A percentile compares a stretch with the other conserved stretches of the same genome.
Conservation (phyloP, 2,329 filamentous ascomycete genomes). For the Neophaeococcomyces aloes region DNA sequence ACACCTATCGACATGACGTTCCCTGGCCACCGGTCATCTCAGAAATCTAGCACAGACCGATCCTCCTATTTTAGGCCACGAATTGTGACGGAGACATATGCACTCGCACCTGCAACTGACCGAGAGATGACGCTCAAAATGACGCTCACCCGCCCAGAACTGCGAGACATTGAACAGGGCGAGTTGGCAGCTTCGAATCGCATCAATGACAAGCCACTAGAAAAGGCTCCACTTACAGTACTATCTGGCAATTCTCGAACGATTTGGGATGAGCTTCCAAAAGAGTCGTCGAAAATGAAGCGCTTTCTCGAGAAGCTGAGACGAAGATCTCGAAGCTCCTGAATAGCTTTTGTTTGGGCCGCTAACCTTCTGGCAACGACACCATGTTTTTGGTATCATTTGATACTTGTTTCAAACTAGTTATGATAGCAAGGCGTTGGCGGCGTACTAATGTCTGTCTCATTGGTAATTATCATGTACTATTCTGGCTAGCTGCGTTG, state of each 20-base stretch:
- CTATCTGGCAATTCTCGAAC: constrained; percentile 31
- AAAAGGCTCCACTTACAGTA: constrained; percentile 43
- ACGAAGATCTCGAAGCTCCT: constrained; percentile 1
- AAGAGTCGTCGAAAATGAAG: constrained; percentile 31
- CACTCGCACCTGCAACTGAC: constrained; percentile 46
- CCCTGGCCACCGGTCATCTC: constrained; percentile 12
- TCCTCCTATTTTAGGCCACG: constrained; percentile 8
- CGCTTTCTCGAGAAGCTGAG: constrained; percentile 37
- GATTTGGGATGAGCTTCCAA: constrained; percentile 35
- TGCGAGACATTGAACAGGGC: constrained; percentile 56
- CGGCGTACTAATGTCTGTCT: neutral
- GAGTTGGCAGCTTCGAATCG: constrained; percentile 63
- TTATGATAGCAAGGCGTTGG: constrained; percentile 6
- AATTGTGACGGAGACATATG: constrained; percentile 29
- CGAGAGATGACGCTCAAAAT: constrained; percentile 94
- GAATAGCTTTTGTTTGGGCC: neutral
- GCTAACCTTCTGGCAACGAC: neutral
- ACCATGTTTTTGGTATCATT: neutral
- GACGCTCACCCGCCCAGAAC: constrained; percentile 83
- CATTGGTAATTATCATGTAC: neutral
- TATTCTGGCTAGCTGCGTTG: neutral
- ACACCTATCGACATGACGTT: constrained; percentile 22
- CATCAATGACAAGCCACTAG: constrained; percentile 42
- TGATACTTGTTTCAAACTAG: neutral
- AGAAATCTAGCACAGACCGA: constrained; percentile 15